A percentile compares a stretch with the other conserved stretches of the same genome.
These are phyloP conservation scores for Carex arenaria DNA, from an alignment of 202 grass and related monocot genomes.

Conservation along the genomic window DNA sequence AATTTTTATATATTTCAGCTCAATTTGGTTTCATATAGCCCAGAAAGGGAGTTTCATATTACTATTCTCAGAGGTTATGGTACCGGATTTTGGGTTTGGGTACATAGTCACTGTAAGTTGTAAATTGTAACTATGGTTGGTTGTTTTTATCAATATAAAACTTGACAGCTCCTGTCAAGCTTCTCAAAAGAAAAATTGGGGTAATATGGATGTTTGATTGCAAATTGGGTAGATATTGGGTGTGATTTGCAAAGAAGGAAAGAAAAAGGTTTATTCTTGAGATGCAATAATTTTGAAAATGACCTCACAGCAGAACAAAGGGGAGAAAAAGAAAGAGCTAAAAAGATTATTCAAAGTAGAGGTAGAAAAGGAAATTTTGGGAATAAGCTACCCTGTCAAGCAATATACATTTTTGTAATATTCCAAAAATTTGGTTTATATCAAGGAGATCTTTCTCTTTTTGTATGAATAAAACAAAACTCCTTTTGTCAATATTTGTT, in stretches of 20 bases:
- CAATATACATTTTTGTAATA: conserved; percentile 15
- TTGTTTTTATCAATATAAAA: too few relatives aligned
- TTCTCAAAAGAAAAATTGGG: neutral
- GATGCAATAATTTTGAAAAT: neutral
- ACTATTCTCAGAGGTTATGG: too few relatives aligned
- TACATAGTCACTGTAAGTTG: too few relatives aligned
- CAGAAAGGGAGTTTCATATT: neutral
- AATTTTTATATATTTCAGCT: neutral
- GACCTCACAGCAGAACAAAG: neutral
- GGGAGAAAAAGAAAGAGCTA: neutral
- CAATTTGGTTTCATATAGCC: neutral
- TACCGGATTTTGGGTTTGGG: too few relatives aligned
- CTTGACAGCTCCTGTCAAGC: too few relatives aligned
- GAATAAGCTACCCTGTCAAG: neutral
- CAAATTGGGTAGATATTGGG: neutral
- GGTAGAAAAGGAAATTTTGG: neutral
- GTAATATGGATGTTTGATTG: neutral
- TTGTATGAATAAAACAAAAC: conserved; percentile 7
- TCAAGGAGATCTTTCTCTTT: conserved; percentile 18
- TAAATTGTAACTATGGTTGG: too few relatives aligned
- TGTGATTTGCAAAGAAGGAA: neutral
- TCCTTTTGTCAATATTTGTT: neutral
- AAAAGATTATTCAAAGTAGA: neutral
- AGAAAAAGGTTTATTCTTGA: neutral
- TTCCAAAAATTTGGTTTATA: conserved; percentile 8